Evolutionary conservation across 345 rosid genomes (phyloP).

Genomic region (Orychophragmus violaceus): DNA sequence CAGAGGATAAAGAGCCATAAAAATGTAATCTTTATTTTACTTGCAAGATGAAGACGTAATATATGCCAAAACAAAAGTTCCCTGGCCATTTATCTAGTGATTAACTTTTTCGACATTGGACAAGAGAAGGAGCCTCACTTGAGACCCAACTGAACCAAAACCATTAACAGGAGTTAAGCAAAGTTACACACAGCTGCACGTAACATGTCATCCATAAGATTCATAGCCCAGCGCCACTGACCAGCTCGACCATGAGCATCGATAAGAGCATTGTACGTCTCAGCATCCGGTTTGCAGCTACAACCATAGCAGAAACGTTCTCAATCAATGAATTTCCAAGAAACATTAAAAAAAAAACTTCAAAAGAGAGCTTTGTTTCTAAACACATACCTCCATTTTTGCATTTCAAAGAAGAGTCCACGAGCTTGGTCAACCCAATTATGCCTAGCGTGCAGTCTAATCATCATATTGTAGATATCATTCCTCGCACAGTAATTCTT

Average conservation of each 20-base stretch:
- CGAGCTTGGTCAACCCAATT: conserved; percentile 75
- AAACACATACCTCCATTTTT: conserved; percentile 65
- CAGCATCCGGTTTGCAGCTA: conserved; percentile 90
- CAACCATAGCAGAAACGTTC: not conserved
- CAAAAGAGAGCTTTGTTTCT: not conserved
- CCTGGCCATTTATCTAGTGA: not conserved
- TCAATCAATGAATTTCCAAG: not conserved
- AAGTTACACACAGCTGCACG: conserved; percentile 73
- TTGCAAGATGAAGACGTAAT: not conserved
- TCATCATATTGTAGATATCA: conserved; percentile 86
- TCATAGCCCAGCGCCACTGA: conserved; percentile 97
- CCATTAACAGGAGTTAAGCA: conserved; percentile 33
- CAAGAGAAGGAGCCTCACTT: conserved; percentile 32
- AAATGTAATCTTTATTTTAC: not conserved
- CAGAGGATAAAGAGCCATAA: not conserved
- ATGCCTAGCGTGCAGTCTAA: conserved; percentile 79
- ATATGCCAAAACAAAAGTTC: not conserved
- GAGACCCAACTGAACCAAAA: conserved; percentile 34
- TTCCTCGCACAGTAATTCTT: conserved; percentile 75
- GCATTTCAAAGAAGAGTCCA: conserved; percentile 95
- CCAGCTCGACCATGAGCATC: conserved; percentile 85
- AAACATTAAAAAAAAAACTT: conserved; percentile 4
- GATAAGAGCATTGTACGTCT: conserved; percentile 86
- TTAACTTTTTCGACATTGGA: not conserved
- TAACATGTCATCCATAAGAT: conserved; percentile 85